Evolutionary conservation across 1,284 basidiomycete species (phyloP).

Genomic region (Lentinus polychrous): DNA sequence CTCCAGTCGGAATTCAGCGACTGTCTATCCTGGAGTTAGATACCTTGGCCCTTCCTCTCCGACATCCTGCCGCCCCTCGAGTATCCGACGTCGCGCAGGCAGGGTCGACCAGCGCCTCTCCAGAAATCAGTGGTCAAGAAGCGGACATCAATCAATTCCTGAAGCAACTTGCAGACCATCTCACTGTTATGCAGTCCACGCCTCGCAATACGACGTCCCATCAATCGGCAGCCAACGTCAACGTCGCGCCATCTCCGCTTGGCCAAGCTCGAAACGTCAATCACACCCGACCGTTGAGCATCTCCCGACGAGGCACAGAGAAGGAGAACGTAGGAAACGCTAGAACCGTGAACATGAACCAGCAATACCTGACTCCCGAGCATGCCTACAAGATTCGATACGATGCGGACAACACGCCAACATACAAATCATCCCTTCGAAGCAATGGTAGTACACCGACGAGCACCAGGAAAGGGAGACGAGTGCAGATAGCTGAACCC

Average conservation of each 20-base stretch:
- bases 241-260: slow-evolving; percentile 5
- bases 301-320: slow-evolving; percentile 23
- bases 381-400: slow-evolving; percentile 16
- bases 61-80: neutral
- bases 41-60: neutral
- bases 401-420: slow-evolving; percentile 10
- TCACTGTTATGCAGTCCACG: slow-evolving; percentile 60
- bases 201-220: neutral
- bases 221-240: slow-evolving; percentile 4
- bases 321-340: slow-evolving; percentile 24
- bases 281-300: slow-evolving; percentile 25
- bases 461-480: slow-evolving; percentile 21
- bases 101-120: neutral
- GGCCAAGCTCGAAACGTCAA: slow-evolving; percentile 8
- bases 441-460: slow-evolving; percentile 23
- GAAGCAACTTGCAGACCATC: slow-evolving; percentile 74
- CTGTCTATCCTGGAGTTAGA: neutral
- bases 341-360: slow-evolving; percentile 2
- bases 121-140: slow-evolving; percentile 50
- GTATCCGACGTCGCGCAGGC: neutral
- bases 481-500: slow-evolving; percentile 50
- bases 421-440: slow-evolving; percentile 37
- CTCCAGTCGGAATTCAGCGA: slow-evolving; percentile 14
- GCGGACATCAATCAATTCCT: slow-evolving; percentile 74
- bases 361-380: slow-evolving; percentile 14